A percentile compares a stretch with the other conserved stretches of the same genome.
phyloP scores from a whole-genome alignment of 1,284 basidiomycete species.

The Amylostereum areolatum region DNA sequence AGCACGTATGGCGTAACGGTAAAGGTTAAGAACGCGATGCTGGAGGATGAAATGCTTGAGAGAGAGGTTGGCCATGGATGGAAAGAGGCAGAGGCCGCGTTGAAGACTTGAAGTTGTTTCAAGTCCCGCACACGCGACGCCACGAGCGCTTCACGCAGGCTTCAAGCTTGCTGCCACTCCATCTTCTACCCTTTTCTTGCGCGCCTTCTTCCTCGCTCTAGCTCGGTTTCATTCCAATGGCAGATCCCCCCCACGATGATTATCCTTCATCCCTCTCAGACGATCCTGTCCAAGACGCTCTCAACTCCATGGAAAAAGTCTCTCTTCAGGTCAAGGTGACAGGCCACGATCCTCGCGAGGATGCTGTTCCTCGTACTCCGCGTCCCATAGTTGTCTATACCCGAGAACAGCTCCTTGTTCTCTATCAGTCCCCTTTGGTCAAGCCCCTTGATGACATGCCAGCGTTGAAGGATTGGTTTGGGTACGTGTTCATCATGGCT shows the following conservation, averaged over 20 bases:
- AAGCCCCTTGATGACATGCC: conserved; percentile 71
- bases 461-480: conserved; percentile 80
- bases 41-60: conserved; percentile 73
- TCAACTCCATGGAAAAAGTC: conserved; percentile 30
- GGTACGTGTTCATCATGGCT: conserved; percentile 41
- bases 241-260: neutral
- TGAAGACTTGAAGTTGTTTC: too few species aligned
- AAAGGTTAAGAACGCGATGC: conserved; percentile 53
- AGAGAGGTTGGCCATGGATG: conserved; percentile 19
- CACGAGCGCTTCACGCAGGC: too few species aligned
- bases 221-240: neutral
- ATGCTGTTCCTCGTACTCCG: conserved; percentile 20
- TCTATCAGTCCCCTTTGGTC: conserved; percentile 76
- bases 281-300: conserved; percentile 21
- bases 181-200: too few species aligned
- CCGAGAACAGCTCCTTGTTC: conserved; percentile 57
- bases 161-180: too few species aligned
- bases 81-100: too few species aligned
- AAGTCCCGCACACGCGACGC: too few species aligned
- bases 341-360: conserved; percentile 21
- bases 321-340: conserved; percentile 26
- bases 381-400: conserved; percentile 58
- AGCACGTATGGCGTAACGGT: conserved; percentile 60
- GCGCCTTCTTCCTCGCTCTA: too few species aligned
- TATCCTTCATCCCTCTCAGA: conserved; percentile 9